A percentile compares a stretch with the other conserved stretches of the same genome.
These are phyloP conservation scores for Penstemon davidsonii DNA, from an alignment of 257 asterid species.

Conservation along the genomic window DNA sequence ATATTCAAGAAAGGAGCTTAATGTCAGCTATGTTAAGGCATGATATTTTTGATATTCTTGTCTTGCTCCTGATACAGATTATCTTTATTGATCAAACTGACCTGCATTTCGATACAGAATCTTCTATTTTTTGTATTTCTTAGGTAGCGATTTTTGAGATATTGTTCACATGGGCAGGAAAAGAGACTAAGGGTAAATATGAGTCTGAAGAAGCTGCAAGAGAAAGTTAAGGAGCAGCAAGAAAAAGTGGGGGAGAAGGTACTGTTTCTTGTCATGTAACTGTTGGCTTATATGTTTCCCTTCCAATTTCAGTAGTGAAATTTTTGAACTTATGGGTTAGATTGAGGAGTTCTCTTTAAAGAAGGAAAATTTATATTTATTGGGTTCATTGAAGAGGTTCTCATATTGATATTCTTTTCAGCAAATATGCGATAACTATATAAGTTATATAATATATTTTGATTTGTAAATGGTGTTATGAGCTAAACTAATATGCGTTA, in stretches of 20 bases:
- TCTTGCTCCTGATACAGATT: conserved; percentile 13
- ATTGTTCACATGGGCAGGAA: conserved; percentile 47
- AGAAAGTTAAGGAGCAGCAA: conserved; percentile 76
- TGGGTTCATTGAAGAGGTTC: no score
- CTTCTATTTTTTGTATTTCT: conserved; percentile 5
- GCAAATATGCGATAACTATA: no score
- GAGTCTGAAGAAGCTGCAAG: conserved; percentile 70
- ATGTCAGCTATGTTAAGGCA: conserved; percentile 71
- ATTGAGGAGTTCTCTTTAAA: no score
- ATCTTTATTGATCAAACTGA: no score
- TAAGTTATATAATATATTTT: no score
- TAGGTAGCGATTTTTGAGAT: conserved; percentile 17
- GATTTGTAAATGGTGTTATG: no score
- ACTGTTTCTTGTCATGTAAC: conserved; percentile 22
- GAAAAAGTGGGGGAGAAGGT: conserved; percentile 84
- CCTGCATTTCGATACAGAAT: conserved; percentile 1
- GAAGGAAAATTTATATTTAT: no score
- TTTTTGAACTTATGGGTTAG: no score
- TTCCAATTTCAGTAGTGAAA: no score
- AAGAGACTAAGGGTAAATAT: conserved; percentile 67
- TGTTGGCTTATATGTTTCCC: not conserved
- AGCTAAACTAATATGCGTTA: no score
- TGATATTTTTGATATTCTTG: conserved; percentile 15
- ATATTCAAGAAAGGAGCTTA: conserved; percentile 72
- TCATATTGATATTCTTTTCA: no score